phyloP scores from a whole-genome alignment of 768 basidiomycete genomes.

The Naganishia friedmannii region DNA sequence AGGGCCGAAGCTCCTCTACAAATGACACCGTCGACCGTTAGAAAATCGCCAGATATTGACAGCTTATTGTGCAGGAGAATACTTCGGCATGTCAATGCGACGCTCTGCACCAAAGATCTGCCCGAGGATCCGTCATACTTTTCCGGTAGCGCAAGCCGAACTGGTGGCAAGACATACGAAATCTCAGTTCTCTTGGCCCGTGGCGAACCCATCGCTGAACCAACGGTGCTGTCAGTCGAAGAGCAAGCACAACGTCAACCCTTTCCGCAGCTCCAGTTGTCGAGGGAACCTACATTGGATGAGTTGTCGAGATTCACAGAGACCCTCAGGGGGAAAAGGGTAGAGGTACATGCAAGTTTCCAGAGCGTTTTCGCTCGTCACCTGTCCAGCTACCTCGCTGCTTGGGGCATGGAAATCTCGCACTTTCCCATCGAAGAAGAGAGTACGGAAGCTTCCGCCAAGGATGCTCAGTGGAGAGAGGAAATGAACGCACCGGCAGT shows the following conservation, averaged over 20 bases:
- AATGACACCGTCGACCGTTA: neutral
- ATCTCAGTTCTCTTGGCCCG: conserved; percentile 62
- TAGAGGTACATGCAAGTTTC: conserved; percentile 78
- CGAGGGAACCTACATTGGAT: conserved; percentile 72
- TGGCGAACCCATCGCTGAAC: conserved; percentile 58
- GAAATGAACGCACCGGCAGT: conserved; percentile 22
- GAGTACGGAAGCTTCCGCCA: conserved; percentile 19
- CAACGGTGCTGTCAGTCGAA: conserved; percentile 55
- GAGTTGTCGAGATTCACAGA: conserved; percentile 78
- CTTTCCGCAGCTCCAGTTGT: conserved; percentile 58
- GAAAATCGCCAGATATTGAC: conserved; percentile 41
- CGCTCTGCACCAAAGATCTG: conserved; percentile 33
- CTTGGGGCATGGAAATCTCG: conserved; percentile 92
- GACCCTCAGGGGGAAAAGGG: conserved; percentile 75
- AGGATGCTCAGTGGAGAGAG: conserved; percentile 1
- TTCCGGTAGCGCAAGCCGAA: conserved; percentile 48
- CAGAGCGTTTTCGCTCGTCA: conserved; percentile 86
- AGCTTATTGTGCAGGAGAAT: conserved; percentile 43
- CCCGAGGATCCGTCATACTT: conserved; percentile 33
- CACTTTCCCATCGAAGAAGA: conserved; percentile 58
- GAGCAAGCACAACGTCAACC: conserved; percentile 57
- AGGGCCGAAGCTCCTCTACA: conserved; percentile 23
- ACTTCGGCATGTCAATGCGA: conserved; percentile 45
- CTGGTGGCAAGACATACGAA: conserved; percentile 59
- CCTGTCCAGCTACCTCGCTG: conserved; percentile 83